These are phyloP conservation scores for Xylaria scruposa DNA, from an alignment of 495 filamentous ascomycete genomes.

Conservation along the genomic window DNA sequence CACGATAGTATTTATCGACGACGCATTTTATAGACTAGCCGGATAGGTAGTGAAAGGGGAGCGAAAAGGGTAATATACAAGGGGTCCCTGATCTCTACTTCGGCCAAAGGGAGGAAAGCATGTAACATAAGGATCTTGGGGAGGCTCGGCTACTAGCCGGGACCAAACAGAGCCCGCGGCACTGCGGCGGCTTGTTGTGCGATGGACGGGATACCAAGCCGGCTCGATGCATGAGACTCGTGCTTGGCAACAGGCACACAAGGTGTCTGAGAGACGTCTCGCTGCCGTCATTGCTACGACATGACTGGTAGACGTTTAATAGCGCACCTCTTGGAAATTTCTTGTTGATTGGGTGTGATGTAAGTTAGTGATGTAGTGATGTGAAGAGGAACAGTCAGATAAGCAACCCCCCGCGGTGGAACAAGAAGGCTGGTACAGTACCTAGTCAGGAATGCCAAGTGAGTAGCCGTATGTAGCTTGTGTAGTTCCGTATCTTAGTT, in stretches of 20 bases:
- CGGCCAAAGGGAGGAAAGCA: slow-evolving; percentile 21
- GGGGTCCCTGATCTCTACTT: background rate
- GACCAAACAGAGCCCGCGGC: slow-evolving; percentile 7
- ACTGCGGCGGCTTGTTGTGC: slow-evolving; percentile 13
- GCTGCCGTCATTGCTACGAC: background rate
- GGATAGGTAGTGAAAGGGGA: background rate
- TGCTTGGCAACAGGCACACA: slow-evolving; percentile 29
- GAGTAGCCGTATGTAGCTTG: background rate
- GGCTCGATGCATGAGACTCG: slow-evolving; percentile 27
- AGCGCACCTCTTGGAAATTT: slow-evolving; percentile 16
- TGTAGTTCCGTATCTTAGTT: background rate
- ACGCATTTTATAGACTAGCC: background rate
- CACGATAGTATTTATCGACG: background rate
- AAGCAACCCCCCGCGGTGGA: slow-evolving; percentile 15
- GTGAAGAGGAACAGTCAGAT: slow-evolving; percentile 13
- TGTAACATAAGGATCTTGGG: slow-evolving; percentile 10
- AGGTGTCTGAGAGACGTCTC: background rate
- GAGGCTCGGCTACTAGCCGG: slow-evolving; percentile 12
- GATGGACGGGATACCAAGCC: slow-evolving; percentile 28
- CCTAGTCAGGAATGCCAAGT: background rate
- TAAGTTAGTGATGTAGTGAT: background rate
- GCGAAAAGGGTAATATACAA: slow-evolving; percentile 2
- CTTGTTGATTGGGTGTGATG: background rate
- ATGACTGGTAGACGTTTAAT: slow-evolving; percentile 24
- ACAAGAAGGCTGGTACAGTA: background rate